These are phyloP conservation scores for Domatiomyces globalis DNA, from an alignment of 2,329 filamentous ascomycete species.

Conservation along the genomic window DNA sequence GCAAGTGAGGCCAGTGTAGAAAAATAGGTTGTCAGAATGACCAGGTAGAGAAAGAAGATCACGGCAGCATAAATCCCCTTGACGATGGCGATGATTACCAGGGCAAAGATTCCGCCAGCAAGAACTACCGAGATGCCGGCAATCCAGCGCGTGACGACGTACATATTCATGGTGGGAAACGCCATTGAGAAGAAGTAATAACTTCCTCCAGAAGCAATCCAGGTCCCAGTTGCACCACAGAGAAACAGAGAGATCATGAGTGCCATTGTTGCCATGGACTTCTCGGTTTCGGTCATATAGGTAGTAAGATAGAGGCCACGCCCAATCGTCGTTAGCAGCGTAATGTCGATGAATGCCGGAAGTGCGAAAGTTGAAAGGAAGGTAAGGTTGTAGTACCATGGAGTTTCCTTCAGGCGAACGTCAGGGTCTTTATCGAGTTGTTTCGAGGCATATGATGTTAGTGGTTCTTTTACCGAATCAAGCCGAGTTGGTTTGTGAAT, in stretches of 20 bases:
- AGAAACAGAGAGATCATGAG: slow-evolving; percentile 46
- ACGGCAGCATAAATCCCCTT: slow-evolving; percentile 35
- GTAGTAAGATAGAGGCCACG: slow-evolving; percentile 48
- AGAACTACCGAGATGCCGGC: slow-evolving; percentile 38
- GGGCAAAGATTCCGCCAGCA: slow-evolving; percentile 40
- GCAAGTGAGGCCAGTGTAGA: slow-evolving; percentile 41
- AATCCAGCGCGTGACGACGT: slow-evolving; percentile 39
- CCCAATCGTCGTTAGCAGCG: slow-evolving; percentile 44
- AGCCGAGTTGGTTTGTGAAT: slow-evolving; percentile 27
- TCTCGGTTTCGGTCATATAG: slow-evolving; percentile 37
- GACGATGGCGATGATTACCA: slow-evolving; percentile 36
- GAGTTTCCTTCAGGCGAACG: slow-evolving; percentile 30
- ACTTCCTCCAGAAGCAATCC: slow-evolving; percentile 48
- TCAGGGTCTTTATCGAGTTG: slow-evolving; percentile 40
- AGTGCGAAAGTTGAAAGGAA: slow-evolving; percentile 49
- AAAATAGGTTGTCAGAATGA: slow-evolving; percentile 45
- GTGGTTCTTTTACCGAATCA: slow-evolving; percentile 19
- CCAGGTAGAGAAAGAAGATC: slow-evolving; percentile 46
- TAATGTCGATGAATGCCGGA: slow-evolving; percentile 47
- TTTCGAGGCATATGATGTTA: slow-evolving; percentile 38
- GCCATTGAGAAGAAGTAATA: slow-evolving; percentile 48
- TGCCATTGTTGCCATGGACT: slow-evolving; percentile 42
- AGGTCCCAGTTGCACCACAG: slow-evolving; percentile 47
- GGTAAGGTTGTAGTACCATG: slow-evolving; percentile 38
- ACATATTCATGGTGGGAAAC: slow-evolving; percentile 42